These are phyloP conservation scores for Scedosporium minutisporum DNA, from an alignment of 2,329 filamentous ascomycete species.

Conservation along the genomic window DNA sequence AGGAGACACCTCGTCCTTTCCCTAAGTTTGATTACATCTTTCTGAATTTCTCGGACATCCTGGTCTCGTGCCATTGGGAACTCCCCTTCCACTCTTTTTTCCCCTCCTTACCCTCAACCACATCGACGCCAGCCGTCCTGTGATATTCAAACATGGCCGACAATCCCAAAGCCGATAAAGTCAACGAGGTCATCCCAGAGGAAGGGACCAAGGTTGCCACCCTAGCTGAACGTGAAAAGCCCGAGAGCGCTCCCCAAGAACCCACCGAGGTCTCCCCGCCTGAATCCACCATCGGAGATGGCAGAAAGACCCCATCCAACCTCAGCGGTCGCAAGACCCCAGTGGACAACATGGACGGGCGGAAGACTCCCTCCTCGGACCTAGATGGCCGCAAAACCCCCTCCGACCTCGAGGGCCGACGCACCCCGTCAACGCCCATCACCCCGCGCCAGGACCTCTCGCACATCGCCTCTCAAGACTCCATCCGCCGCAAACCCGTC, in stretches of 20 bases:
- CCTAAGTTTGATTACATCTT: background rate
- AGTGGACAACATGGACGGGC: too few species aligned
- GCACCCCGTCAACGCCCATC: conserved; percentile 1
- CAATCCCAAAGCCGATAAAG: background rate
- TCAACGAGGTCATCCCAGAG: background rate
- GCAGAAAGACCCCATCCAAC: background rate
- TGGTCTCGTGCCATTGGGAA: background rate
- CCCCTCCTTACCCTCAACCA: background rate
- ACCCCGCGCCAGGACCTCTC: background rate
- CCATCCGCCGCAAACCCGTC: conserved; percentile 6
- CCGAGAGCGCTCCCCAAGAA: background rate
- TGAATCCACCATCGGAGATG: background rate
- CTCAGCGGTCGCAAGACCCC: background rate
- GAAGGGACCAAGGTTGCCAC: background rate
- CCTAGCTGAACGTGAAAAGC: background rate
- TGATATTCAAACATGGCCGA: background rate
- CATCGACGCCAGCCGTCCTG: background rate
- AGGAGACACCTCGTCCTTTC: background rate
- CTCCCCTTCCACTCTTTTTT: background rate
- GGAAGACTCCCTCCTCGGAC: background rate
- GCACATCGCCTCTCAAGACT: conserved; percentile 1
- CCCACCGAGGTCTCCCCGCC: background rate
- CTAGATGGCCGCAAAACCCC: background rate
- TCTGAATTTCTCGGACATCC: background rate
- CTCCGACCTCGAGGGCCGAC: background rate